Percentiles rank a stretch among this genome's conserved stretches.
phyloP scores from a whole-genome alignment of 2,329 filamentous ascomycete genomes.

The Bipolaris victoriae region DNA sequence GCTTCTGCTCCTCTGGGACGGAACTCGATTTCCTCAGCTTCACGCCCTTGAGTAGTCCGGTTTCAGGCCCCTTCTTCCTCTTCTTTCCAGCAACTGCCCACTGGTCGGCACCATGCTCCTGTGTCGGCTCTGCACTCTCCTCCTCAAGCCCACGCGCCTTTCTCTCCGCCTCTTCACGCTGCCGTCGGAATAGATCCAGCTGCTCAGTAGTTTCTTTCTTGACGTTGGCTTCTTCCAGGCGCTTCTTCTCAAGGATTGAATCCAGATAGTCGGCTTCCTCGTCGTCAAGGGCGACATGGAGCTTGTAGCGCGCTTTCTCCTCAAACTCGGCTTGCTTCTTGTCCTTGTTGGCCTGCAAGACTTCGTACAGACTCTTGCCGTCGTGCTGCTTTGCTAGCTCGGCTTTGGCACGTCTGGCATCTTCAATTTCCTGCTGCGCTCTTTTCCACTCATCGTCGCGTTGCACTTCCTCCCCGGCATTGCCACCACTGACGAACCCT shows the following conservation, averaged over 20 bases:
- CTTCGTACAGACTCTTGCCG: constrained; percentile 73
- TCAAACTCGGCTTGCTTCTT: constrained; percentile 86
- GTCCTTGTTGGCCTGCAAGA: constrained; percentile 82
- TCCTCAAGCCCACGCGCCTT: constrained; percentile 47
- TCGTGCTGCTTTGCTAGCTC: constrained; percentile 57
- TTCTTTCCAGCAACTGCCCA: constrained; percentile 60
- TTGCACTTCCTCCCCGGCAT: constrained; percentile 49
- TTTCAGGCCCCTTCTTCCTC: constrained; percentile 56
- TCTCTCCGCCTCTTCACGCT: constrained; percentile 65
- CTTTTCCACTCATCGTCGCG: constrained; percentile 67
- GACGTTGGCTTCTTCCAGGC: constrained; percentile 62
- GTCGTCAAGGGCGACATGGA: constrained; percentile 80
- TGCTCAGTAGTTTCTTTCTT: constrained; percentile 65
- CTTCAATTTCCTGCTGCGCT: constrained; percentile 69
- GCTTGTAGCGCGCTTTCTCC: constrained; percentile 71
- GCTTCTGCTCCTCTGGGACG: constrained; percentile 19
- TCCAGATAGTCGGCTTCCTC: constrained; percentile 79
- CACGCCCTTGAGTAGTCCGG: constrained; percentile 48
- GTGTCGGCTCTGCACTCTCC: constrained; percentile 39
- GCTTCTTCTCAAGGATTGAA: constrained; percentile 62
- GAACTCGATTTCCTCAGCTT: constrained; percentile 52
- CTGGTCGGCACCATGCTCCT: constrained; percentile 52
- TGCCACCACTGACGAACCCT: constrained; percentile 61
- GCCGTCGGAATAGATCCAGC: constrained; percentile 63
- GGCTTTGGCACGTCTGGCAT: constrained; percentile 62